phyloP scores from a whole-genome alignment of 352 stramenopile species.

The Pythium brassicae region DNA sequence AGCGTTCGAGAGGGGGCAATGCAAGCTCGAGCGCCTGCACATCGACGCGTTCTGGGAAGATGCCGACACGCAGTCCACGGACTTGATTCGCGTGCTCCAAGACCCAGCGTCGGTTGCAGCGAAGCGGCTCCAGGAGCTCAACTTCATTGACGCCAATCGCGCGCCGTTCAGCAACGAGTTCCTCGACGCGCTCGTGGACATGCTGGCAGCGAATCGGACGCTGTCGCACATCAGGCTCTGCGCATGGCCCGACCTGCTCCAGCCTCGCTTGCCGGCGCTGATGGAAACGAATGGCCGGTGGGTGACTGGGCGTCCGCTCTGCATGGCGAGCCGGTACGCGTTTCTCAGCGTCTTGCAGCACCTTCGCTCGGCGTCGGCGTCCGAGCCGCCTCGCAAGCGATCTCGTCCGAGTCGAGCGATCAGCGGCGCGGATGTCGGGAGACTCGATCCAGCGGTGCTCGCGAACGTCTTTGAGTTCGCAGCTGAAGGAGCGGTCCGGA shows the following conservation, averaged over 20 bases:
- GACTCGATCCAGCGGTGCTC: background rate
- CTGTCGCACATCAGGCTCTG: background rate
- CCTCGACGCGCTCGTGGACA: background rate
- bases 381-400: background rate
- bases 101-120: background rate
- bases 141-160: background rate
- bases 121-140: conserved; percentile 1
- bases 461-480: conserved; percentile 3
- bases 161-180: background rate
- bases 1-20: background rate
- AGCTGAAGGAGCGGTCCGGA: background rate
- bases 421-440: background rate
- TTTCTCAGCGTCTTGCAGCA: background rate
- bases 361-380: background rate
- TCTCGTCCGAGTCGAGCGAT: background rate
- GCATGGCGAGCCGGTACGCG: background rate
- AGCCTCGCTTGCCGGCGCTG: background rate
- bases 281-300: background rate
- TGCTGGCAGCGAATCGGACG: background rate
- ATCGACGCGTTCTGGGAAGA: background rate
- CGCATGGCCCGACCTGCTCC: background rate
- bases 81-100: background rate
- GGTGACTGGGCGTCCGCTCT: background rate
- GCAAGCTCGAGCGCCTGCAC: background rate
- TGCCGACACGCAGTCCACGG: background rate